Conservation (phyloP, 2,329 filamentous ascomycete species). For the Colletotrichum sojae region DNA sequence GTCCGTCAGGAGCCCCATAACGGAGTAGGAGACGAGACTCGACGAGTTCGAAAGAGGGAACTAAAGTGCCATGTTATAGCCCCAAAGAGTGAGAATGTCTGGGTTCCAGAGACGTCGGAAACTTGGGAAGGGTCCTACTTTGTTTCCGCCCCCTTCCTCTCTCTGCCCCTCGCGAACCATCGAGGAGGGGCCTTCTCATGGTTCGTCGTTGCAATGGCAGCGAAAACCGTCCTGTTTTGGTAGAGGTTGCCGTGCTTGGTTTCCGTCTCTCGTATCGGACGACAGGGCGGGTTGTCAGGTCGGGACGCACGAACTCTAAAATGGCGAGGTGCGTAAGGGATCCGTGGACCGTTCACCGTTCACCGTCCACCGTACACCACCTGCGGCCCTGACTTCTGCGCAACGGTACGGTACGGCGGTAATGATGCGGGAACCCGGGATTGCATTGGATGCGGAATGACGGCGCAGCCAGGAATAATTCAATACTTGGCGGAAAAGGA, state of each 20-base stretch:
- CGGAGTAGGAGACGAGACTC: conserved; percentile 20
- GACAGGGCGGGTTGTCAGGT: conserved; percentile 35
- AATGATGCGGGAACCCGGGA: not conserved
- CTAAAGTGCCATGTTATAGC: conserved; percentile 20
- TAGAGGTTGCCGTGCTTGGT: conserved; percentile 26
- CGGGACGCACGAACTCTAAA: conserved; percentile 33
- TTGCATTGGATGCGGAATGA: not conserved
- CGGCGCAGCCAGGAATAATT: not conserved
- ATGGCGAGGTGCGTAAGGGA: no score
- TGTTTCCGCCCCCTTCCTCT: conserved; percentile 4
- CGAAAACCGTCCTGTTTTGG: conserved; percentile 6
- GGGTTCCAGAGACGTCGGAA: conserved; percentile 17
- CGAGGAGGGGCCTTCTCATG: not conserved
- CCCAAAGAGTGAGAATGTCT: conserved; percentile 8
- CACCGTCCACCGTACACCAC: no score
- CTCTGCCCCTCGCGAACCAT: not conserved
- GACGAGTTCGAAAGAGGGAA: not conserved
- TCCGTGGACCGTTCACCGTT: no score
- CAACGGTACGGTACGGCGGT: not conserved
- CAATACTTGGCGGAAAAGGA: not conserved
- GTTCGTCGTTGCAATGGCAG: not conserved
- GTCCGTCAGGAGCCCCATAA: not conserved
- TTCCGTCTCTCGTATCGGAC: conserved; percentile 34
- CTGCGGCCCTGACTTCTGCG: no score
- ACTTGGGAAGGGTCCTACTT: conserved; percentile 20